Conservation (phyloP, 179 eudicot species). For the Dionaea muscipula region DNA sequence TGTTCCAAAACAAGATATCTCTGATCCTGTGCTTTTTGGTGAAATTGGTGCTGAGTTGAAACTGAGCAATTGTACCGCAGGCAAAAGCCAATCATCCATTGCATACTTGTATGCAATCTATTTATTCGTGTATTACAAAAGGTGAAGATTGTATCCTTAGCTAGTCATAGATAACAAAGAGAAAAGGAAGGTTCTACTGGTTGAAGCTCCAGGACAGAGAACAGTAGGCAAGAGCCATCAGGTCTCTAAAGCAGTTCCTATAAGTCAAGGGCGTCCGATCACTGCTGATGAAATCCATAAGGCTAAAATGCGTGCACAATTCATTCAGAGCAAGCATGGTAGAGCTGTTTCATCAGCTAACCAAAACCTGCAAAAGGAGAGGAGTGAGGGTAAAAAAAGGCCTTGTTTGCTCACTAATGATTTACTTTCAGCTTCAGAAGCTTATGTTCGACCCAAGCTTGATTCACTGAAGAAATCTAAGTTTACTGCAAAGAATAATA, state of each 20-base stretch:
- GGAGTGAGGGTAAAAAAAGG: conserved; percentile 32
- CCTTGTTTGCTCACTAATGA: conserved; percentile 27
- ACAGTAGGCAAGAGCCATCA: conserved; percentile 39
- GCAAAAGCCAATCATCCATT: no score
- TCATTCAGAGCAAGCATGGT: conserved; percentile 53
- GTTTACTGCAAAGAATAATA: conserved; percentile 22
- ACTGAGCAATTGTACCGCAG: no score
- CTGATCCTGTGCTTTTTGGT: no score
- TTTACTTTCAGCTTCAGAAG: conserved; percentile 36
- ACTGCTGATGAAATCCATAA: conserved; percentile 97
- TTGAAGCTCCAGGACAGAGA: conserved; percentile 88
- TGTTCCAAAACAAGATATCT: no score
- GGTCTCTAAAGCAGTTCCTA: conserved; percentile 29
- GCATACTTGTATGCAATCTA: neutral
- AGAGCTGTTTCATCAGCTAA: conserved; percentile 17
- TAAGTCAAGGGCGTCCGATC: conserved; percentile 72
- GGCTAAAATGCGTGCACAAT: conserved; percentile 84
- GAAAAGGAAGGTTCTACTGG: conserved; percentile 80
- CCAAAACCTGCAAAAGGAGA: conserved; percentile 19
- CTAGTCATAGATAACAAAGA: conserved; percentile 54
- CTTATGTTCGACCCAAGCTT: conserved; percentile 36
- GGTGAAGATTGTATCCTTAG: conserved; percentile 22
- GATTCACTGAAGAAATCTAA: conserved; percentile 46
- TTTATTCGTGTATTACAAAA: neutral
- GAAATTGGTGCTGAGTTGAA: no score